Evolutionary conservation across 2,329 filamentous ascomycete species (phyloP).

Genomic region (Fusarium sp.): DNA sequence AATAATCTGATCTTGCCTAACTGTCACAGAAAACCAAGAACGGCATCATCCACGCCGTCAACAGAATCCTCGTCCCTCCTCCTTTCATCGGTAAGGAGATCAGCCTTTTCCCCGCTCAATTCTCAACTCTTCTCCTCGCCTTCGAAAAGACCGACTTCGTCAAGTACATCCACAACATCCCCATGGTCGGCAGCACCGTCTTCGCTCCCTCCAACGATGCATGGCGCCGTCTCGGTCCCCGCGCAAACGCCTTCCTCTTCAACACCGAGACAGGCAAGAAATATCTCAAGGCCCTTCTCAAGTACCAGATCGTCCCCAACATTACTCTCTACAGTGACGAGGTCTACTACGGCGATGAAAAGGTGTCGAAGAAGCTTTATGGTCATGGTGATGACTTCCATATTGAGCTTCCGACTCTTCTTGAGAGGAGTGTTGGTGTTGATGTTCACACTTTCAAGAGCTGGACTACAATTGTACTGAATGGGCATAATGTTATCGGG

Average conservation of each 20-base stretch:
- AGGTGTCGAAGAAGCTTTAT: conserved; percentile 40
- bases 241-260: conserved; percentile 84
- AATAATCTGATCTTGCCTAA: not conserved
- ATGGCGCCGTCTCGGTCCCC: conserved; percentile 78
- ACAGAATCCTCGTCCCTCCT: conserved; percentile 81
- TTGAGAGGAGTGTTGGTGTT: conserved; percentile 73
- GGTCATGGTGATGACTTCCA: conserved; percentile 53
- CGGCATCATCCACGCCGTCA: conserved; percentile 82
- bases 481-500: conserved; percentile 74
- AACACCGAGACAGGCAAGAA: conserved; percentile 75
- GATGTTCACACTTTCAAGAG: conserved; percentile 77
- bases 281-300: conserved; percentile 80
- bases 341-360: conserved; percentile 66
- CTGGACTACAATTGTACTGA: conserved; percentile 77
- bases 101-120: conserved; percentile 76
- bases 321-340: conserved; percentile 86
- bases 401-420: conserved; percentile 78
- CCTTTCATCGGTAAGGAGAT: conserved; percentile 64
- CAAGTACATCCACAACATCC: conserved; percentile 65
- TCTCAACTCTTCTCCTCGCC: conserved; percentile 82
- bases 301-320: conserved; percentile 81
- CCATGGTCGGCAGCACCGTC: conserved; percentile 73
- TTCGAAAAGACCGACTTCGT: conserved; percentile 79
- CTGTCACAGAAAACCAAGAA: conserved; percentile 72
- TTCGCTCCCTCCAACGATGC: conserved; percentile 86